phyloP scores from a whole-genome alignment of 2,329 filamentous ascomycete species.

The Botryosphaeria dothidea region DNA sequence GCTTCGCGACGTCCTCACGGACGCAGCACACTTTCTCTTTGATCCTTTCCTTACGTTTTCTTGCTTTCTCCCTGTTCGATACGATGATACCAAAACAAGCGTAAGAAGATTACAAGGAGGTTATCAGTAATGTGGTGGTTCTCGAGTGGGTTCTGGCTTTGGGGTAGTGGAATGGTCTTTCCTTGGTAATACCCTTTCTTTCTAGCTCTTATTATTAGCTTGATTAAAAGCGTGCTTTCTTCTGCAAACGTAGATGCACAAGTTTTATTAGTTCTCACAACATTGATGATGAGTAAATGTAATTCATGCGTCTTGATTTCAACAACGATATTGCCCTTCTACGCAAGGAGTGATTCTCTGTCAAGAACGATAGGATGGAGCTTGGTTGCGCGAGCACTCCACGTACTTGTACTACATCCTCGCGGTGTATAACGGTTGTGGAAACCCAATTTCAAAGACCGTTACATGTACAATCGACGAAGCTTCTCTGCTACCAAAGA shows the following conservation, averaged over 20 bases:
- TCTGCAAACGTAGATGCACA: neutral
- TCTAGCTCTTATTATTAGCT: neutral
- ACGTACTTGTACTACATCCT: too few relatives aligned
- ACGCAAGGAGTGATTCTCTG: too few relatives aligned
- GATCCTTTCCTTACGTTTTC: neutral
- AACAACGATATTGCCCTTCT: too few relatives aligned
- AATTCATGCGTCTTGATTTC: too few relatives aligned
- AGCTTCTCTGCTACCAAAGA: too few relatives aligned
- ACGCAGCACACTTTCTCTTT: neutral
- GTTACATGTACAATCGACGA: too few relatives aligned
- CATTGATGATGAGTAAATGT: neutral
- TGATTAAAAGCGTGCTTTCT: neutral
- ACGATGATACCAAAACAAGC: slow-evolving; percentile 11
- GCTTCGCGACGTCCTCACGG: neutral
- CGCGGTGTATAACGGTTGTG: too few relatives aligned
- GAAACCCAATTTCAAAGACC: too few relatives aligned
- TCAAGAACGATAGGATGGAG: too few relatives aligned
- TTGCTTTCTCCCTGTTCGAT: neutral
- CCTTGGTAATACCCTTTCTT: slow-evolving; percentile 4
- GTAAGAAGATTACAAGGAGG: neutral
- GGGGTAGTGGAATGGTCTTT: neutral
- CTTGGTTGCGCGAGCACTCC: too few relatives aligned
- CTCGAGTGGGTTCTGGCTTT: neutral
- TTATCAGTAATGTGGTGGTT: slow-evolving; percentile 3
- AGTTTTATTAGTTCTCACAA: neutral